A percentile compares a stretch with the other conserved stretches of the same genome.
Evolutionary conservation across 352 stramenopile species (phyloP).

Genomic region (Achlya hypogyna): DNA sequence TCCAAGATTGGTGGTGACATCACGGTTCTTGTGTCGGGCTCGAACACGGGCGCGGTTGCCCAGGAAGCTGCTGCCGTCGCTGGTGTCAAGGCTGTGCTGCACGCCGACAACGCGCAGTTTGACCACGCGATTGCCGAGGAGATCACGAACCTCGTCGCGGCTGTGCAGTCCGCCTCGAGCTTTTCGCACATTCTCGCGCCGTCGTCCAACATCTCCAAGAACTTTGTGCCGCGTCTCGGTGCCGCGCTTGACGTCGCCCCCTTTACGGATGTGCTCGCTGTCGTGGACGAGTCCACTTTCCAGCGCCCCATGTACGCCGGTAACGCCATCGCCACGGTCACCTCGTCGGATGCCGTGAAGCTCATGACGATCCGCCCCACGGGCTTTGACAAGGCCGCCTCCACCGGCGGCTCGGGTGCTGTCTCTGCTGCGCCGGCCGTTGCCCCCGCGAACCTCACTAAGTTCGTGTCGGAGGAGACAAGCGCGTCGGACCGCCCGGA

Average conservation of each 20-base stretch:
- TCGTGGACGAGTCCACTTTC: constrained; percentile 92
- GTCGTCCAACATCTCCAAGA: constrained; percentile 94
- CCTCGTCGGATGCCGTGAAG: constrained; percentile 86
- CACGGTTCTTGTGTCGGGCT: constrained; percentile 65
- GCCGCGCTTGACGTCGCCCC: constrained; percentile 91
- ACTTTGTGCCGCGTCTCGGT: constrained; percentile 92
- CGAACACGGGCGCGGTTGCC: constrained; percentile 43
- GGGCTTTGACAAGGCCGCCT: constrained; percentile 94
- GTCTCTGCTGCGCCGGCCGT: constrained; percentile 59
- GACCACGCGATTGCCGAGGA: constrained; percentile 84
- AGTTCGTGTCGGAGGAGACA: constrained; percentile 91
- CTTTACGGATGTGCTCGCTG: constrained; percentile 94
- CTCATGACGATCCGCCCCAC: constrained; percentile 95
- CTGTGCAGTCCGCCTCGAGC: constrained; percentile 45
- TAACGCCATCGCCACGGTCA: constrained; percentile 85
- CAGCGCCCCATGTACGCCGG: constrained; percentile 79
- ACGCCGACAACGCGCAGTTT: constrained; percentile 77
- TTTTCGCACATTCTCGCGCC: constrained; percentile 92
- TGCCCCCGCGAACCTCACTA: constrained; percentile 51
- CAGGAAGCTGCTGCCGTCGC: constrained; percentile 64
- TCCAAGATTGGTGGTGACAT: constrained; percentile 73
- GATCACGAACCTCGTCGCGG: constrained; percentile 68
- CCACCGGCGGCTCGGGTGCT: constrained; percentile 55
- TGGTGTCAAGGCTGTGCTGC: constrained; percentile 74
- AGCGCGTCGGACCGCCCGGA: constrained; percentile 94